Conservation (phyloP, 164 flowering plant genomes). For the Vitis amurensis region DNA sequence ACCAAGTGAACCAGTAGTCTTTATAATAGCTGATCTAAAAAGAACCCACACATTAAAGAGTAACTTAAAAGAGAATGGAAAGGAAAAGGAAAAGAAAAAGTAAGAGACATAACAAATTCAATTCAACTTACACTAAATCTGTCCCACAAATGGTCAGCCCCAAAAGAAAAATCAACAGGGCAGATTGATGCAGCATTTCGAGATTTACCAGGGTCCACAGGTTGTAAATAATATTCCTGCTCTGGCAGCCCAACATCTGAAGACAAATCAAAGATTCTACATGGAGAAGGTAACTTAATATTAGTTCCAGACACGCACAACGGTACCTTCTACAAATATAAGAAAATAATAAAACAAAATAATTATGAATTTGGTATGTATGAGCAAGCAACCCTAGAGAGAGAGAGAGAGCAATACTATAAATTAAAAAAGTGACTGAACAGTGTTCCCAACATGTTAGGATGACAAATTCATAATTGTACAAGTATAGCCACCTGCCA, state of each 20-base stretch:
- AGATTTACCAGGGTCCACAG: slow-evolving; percentile 59
- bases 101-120: background rate
- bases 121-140: slow-evolving; percentile 71
- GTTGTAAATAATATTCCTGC: slow-evolving; percentile 90
- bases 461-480: background rate
- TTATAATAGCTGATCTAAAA: too few relatives aligned
- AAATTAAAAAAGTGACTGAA: background rate
- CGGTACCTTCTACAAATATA: background rate
- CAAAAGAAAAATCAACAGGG: slow-evolving; percentile 84
- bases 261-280: slow-evolving; percentile 81
- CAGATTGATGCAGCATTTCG: slow-evolving; percentile 67
- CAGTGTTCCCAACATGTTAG: background rate
- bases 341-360: background rate
- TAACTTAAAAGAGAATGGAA: too few relatives aligned
- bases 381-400: background rate
- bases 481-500: background rate
- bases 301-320: background rate
- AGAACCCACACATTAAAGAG: too few relatives aligned
- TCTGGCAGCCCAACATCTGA: slow-evolving; percentile 62
- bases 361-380: background rate
- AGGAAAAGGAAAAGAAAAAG: too few relatives aligned
- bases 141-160: slow-evolving; percentile 92
- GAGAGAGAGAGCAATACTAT: background rate
- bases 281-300: slow-evolving; percentile 1
- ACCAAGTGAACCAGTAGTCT: too few relatives aligned